A percentile compares a stretch with the other conserved stretches of the same genome.
These are phyloP conservation scores for Hemisphaericaspora xylofermentans DNA, from an alignment of 1,139 yeast genomes.

Conservation along the genomic window DNA sequence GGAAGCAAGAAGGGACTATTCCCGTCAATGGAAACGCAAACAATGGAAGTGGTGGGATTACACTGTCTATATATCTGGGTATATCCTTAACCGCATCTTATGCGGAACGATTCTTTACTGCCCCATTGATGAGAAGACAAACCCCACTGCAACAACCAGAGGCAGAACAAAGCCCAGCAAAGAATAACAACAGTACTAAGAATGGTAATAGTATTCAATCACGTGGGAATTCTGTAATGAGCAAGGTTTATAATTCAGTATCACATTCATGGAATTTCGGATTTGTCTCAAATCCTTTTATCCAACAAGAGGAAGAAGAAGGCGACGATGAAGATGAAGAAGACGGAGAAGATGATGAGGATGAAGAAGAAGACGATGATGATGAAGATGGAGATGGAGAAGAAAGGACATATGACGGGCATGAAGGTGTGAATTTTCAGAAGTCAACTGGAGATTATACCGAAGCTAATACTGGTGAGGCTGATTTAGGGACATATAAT, in stretches of 20 bases:
- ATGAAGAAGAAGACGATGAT: not conserved
- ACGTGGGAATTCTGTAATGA: not conserved
- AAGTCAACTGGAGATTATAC: not conserved
- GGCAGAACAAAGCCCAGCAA: not conserved
- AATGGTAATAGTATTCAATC: not conserved
- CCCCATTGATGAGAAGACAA: conserved; percentile 2
- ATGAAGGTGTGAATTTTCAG: not conserved
- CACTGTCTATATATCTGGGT: conserved; percentile 9
- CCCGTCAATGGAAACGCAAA: conserved; percentile 19
- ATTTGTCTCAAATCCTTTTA: conserved; percentile 4
- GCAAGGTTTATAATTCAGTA: not conserved
- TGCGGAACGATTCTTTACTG: conserved; percentile 13
- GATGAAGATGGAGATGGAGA: not conserved
- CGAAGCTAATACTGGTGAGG: not conserved
- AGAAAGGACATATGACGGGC: not conserved
- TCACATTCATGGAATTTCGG: conserved; percentile 9
- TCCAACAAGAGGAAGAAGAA: too few species aligned
- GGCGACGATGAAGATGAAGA: not conserved
- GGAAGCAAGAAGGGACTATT: conserved; percentile 31
- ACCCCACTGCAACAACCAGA: not conserved
- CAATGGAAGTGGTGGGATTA: not conserved
- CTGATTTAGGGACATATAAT: not conserved
- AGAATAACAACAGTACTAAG: not conserved
- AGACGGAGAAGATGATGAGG: not conserved
- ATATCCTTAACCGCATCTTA: conserved; percentile 12